phyloP scores from a whole-genome alignment of 169 alveolate species.

The Plasmodium fragile region DNA sequence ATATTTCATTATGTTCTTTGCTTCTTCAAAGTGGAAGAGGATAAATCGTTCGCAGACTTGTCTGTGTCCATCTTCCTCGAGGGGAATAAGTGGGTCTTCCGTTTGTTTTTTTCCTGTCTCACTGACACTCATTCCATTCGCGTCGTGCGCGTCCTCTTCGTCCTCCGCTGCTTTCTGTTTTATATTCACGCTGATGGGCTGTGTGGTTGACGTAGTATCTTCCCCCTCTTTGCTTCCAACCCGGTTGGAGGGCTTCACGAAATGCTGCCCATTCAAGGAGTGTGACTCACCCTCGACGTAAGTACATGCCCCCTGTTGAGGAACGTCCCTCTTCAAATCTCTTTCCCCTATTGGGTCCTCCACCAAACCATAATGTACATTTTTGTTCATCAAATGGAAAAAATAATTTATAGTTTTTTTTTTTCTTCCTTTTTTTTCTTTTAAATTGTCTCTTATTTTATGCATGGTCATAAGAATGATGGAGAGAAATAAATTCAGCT shows the following conservation, averaged over 20 bases:
- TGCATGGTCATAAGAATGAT: slow-evolving; percentile 41
- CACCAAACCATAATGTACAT: not conserved
- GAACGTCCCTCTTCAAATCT: not conserved
- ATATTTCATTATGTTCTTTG: slow-evolving; percentile 63
- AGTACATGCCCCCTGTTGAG: not conserved
- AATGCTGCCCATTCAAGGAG: not conserved
- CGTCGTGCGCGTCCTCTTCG: not conserved
- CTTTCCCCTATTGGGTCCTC: not conserved
- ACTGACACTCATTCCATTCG: not conserved
- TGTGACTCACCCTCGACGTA: not conserved
- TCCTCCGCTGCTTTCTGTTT: not conserved
- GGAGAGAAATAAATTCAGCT: slow-evolving; percentile 59
- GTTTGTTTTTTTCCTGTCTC: not conserved
- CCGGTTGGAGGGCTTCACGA: not conserved
- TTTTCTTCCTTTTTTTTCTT: slow-evolving; percentile 27
- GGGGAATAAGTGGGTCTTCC: not conserved
- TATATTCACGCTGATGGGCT: not conserved
- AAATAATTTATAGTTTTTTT: slow-evolving; percentile 40
- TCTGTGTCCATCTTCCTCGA: not conserved
- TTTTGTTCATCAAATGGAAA: slow-evolving; percentile 29
- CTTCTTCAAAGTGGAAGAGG: slow-evolving; percentile 32
- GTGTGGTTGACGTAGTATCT: not conserved
- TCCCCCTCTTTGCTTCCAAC: not conserved
- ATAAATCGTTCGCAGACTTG: not conserved
- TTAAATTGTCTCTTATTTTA: slow-evolving; percentile 39